phyloP scores from a whole-genome alignment of 2,329 filamentous ascomycete genomes.

The Zymoseptoria tritici region DNA sequence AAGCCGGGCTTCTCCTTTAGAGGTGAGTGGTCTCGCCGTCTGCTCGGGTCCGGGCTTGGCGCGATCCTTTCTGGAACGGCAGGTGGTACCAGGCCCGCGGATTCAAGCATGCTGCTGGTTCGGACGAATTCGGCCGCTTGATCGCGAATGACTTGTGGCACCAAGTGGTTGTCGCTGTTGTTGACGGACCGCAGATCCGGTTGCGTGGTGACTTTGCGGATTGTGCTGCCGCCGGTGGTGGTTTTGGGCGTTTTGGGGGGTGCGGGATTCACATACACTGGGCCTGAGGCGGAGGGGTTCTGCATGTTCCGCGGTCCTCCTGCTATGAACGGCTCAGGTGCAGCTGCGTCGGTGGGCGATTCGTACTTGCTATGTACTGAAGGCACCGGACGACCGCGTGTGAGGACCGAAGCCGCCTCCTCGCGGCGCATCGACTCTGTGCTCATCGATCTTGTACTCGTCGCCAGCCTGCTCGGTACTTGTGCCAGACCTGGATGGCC shows the following conservation, averaged over 20 bases:
- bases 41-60: conserved; percentile 38
- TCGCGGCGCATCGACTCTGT: conserved; percentile 58
- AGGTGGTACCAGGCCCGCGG: conserved; percentile 33
- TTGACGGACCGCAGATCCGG: conserved; percentile 23
- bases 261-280: conserved; percentile 27
- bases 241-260: conserved; percentile 3
- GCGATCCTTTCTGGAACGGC: conserved; percentile 41
- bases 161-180: conserved; percentile 16
- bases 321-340: conserved; percentile 77
- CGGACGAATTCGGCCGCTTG: conserved; percentile 45
- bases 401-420: conserved; percentile 36
- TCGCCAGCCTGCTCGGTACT: conserved; percentile 36
- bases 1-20: conserved; percentile 64
- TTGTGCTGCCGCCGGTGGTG: conserved; percentile 16
- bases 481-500: neutral
- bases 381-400: conserved; percentile 37
- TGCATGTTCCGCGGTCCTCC: conserved; percentile 60
- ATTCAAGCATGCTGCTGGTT: conserved; percentile 34
- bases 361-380: conserved; percentile 36
- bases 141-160: conserved; percentile 36
- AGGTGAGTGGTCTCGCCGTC: conserved; percentile 21
- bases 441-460: conserved; percentile 59
- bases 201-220: conserved; percentile 29
- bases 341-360: conserved; percentile 56
- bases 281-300: conserved; percentile 32